Evolutionary conservation across 1,284 basidiomycete species (phyloP).

Genomic region (Volvariella surrecta): DNA sequence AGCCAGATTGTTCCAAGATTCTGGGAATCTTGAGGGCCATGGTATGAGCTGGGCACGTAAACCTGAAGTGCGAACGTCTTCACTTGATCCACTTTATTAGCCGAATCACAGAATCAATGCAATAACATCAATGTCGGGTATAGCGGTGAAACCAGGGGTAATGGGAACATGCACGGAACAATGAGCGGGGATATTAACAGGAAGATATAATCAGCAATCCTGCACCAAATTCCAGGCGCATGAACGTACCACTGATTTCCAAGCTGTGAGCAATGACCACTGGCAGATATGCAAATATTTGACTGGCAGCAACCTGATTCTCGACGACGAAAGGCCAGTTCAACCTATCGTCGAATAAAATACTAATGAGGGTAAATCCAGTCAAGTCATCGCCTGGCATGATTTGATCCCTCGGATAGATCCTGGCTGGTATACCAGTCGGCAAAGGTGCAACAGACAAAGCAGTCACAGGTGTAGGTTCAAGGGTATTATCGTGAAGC

Average conservation of each 20-base stretch:
- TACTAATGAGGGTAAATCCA: constrained; percentile 39
- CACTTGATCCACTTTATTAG: constrained; percentile 27
- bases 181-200: too few relatives aligned
- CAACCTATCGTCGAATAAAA: constrained; percentile 48
- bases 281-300: constrained; percentile 59
- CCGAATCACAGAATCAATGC: neutral
- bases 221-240: too few relatives aligned
- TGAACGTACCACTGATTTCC: constrained; percentile 35
- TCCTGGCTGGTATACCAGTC: constrained; percentile 45
- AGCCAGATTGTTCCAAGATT: constrained; percentile 52
- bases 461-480: constrained; percentile 19
- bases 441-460: constrained; percentile 36
- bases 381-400: constrained; percentile 19
- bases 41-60: constrained; percentile 46
- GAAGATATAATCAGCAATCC: too few relatives aligned
- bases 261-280: constrained; percentile 42
- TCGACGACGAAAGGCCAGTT: constrained; percentile 59
- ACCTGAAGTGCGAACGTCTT: constrained; percentile 53
- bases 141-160: constrained; percentile 4
- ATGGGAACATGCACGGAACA: constrained; percentile 3
- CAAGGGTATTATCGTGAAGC: constrained; percentile 16
- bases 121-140: constrained; percentile 4
- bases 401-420: constrained; percentile 38
- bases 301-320: constrained; percentile 37
- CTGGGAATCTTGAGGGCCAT: constrained; percentile 29